Base-by-base conservation (phyloP, 2,329 filamentous ascomycete species). In the Didymella sp. region DNA sequence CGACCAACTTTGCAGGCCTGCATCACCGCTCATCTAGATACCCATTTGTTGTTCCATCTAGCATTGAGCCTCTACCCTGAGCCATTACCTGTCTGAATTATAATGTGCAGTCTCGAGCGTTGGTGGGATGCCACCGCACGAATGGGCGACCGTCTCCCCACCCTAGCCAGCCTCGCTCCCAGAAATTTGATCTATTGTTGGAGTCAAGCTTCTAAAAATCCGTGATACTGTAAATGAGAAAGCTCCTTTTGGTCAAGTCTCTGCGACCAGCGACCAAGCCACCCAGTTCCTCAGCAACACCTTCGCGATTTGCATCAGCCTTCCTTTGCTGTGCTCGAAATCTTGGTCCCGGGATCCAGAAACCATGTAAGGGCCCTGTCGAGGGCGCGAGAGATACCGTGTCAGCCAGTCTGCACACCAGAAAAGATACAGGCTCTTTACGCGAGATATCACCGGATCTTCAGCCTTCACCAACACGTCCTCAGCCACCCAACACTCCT, bases 261-360 rank as follows among this genome's bases (percentile, higher is more conserved):
- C 58, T 6, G 56, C 47, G n/a, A 64, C 59, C 17, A 63, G n/a
- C 8, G 48, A 27, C 56, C 61, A 64, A n/a, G 54, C 56, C 19
- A 60, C 47, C 53, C 60, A 68, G 19, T 65, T 61, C 28, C 58
- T 56, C 46, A 61, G 24, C 19, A 64, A 28, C 47, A 49, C 22
- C 21, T 12, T 24, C 15, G 51, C 56, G 28, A 24, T 41, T 21
- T 22, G 33, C 30, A 8, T 11, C 21, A 38, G 15, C 25, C 40
- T 33, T 30, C 22, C 27, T 45, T 47, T 31, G 38, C 4, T 3
- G 43, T 17, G 7, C 15, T 21, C 5, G 2, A 6, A 8, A 51
- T 27, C 8, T 27, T 19, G 6, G 19, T 24, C 17, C 21, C 37
- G 6, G 27, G 0, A 51, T n/a, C 24, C 35, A 8, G 15, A 15